Percentiles rank a stretch among this genome's conserved stretches.
phyloP scores from a whole-genome alignment of 176 grass and related monocot species.

The Zoysia japonica region DNA sequence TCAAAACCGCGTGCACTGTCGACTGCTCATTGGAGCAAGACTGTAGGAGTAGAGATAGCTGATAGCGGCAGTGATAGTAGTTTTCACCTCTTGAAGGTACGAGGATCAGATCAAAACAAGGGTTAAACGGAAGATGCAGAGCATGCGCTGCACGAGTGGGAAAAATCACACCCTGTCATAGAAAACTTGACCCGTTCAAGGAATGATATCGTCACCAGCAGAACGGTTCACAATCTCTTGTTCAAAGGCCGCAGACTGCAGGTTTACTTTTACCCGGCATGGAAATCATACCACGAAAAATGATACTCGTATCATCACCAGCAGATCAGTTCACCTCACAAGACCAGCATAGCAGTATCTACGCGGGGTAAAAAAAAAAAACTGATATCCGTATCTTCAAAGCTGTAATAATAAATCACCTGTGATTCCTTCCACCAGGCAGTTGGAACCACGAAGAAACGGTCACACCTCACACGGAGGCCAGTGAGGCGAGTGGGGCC shows the following conservation, averaged over 20 bases:
- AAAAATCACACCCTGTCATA: too few species aligned
- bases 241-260: too few species aligned
- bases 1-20: background rate
- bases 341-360: background rate
- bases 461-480: background rate
- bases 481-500: background rate
- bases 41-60: too few species aligned
- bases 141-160: too few species aligned
- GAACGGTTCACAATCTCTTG: too few species aligned
- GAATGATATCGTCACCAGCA: too few species aligned
- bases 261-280: conserved; percentile 10
- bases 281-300: conserved; percentile 35
- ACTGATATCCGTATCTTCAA: background rate
- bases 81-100: background rate
- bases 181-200: too few species aligned
- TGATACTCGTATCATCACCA: background rate
- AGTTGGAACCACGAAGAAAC: background rate
- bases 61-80: background rate
- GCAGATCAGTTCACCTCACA: background rate
- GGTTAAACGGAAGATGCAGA: too few species aligned
- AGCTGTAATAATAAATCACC: background rate
- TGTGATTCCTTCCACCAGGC: background rate
- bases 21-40: background rate
- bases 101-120: too few species aligned
- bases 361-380: background rate